These are phyloP conservation scores for Smittium mucronatum DNA, from an alignment of 371 early-diverging fungal genomes.

Conservation along the genomic window DNA sequence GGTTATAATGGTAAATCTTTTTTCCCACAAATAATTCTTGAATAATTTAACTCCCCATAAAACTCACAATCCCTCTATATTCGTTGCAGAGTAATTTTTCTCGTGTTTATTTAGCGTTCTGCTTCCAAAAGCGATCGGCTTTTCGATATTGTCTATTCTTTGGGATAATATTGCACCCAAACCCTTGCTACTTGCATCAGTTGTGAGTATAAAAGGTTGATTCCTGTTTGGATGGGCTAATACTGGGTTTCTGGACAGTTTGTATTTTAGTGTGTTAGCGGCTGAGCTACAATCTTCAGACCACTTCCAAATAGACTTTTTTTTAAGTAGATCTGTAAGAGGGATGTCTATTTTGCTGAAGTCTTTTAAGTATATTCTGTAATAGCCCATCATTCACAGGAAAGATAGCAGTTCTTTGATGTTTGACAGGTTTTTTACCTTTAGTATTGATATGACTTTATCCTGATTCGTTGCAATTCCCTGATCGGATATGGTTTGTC, in stretches of 20 bases:
- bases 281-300: not conserved
- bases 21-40: slow-evolving; percentile 12
- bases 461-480: no score
- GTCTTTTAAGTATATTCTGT: slow-evolving; percentile 3
- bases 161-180: slow-evolving; percentile 6
- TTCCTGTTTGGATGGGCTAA: slow-evolving; percentile 6
- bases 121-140: not conserved
- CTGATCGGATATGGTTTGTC: no score
- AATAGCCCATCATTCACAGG: slow-evolving; percentile 13
- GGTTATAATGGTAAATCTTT: slow-evolving; percentile 1
- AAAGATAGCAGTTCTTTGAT: no score
- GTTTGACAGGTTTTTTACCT: no score
- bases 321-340: slow-evolving; percentile 6
- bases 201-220: slow-evolving; percentile 1
- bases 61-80: slow-evolving; percentile 3
- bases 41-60: slow-evolving; percentile 1
- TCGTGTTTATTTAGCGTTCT: not conserved
- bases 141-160: not conserved
- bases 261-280: not conserved
- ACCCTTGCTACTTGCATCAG: not conserved
- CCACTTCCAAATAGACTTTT: not conserved
- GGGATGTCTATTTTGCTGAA: slow-evolving; percentile 3
- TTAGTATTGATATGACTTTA: no score
- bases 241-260: slow-evolving; percentile 1
- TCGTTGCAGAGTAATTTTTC: slow-evolving; percentile 11